phyloP scores from a whole-genome alignment of 2,329 filamentous ascomycete genomes.

The Dactylella cylindrospora region DNA sequence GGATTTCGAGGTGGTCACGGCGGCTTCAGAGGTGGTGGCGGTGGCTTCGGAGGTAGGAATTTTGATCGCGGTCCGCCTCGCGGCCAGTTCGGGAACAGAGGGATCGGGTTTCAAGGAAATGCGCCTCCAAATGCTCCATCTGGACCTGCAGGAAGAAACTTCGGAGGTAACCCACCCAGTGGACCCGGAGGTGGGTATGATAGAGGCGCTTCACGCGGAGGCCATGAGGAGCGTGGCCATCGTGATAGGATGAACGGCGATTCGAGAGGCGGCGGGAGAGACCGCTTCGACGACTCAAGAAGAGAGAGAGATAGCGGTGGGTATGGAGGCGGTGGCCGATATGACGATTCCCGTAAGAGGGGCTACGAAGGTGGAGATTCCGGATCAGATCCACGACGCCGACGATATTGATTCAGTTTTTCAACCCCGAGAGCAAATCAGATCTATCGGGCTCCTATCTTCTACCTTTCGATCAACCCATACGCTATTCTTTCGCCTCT shows the following conservation, averaged over 20 bases:
- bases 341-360: constrained; percentile 43
- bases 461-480: background rate
- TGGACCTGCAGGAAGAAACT: constrained; percentile 60
- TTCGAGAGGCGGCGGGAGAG: constrained; percentile 44
- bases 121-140: constrained; percentile 63
- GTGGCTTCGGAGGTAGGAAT: constrained; percentile 50
- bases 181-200: constrained; percentile 50
- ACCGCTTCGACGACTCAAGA: constrained; percentile 37
- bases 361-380: constrained; percentile 43
- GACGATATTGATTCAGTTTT: constrained; percentile 36
- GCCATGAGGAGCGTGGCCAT: constrained; percentile 37
- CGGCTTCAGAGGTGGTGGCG: constrained; percentile 54
- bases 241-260: constrained; percentile 43
- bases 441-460: background rate
- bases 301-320: constrained; percentile 46
- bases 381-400: constrained; percentile 37
- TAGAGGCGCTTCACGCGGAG: constrained; percentile 24
- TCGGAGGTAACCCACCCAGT: constrained; percentile 56
- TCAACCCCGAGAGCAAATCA: background rate
- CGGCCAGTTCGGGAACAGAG: constrained; percentile 52
- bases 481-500: constrained; percentile 2
- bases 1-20: constrained; percentile 63
- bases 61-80: constrained; percentile 51
- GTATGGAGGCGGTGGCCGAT: constrained; percentile 35
- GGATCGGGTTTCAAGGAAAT: constrained; percentile 60